A percentile compares a stretch with the other conserved stretches of the same genome.
Conservation (phyloP, 352 stramenopile genomes). For the Thalassiosira allenii region DNA sequence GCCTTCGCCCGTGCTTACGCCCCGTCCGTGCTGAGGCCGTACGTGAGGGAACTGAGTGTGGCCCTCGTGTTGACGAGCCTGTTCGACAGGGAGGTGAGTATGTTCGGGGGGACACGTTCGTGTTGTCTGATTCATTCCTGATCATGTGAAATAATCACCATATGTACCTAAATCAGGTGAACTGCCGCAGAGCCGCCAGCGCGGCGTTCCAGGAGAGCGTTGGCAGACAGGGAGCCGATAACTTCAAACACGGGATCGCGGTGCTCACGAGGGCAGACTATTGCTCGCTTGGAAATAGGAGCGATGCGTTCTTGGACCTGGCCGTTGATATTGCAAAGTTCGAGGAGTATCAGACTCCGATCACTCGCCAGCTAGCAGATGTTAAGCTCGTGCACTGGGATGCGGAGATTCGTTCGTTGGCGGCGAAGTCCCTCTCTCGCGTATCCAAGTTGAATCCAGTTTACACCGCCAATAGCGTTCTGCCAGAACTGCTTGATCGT, state of each 20-base stretch:
- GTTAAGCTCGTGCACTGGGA: slow-evolving; percentile 97
- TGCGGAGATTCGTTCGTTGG: slow-evolving; percentile 90
- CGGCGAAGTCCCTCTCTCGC: slow-evolving; percentile 88
- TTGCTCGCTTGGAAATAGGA: slow-evolving; percentile 94
- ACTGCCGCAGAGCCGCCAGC: slow-evolving; percentile 96
- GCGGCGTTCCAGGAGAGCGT: slow-evolving; percentile 95
- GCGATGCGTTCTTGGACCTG: slow-evolving; percentile 92
- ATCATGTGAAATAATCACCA: too few relatives aligned
- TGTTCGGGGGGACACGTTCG: too few relatives aligned
- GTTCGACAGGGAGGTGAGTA: slow-evolving; percentile 98
- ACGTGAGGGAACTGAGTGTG: slow-evolving; percentile 90
- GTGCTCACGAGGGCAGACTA: slow-evolving; percentile 97
- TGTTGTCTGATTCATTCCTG: too few relatives aligned
- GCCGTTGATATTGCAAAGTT: slow-evolving; percentile 92
- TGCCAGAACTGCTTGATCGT: slow-evolving; percentile 89
- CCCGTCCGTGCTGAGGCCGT: slow-evolving; percentile 90
- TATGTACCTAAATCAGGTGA: too few relatives aligned
- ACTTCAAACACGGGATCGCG: slow-evolving; percentile 97
- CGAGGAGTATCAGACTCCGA: slow-evolving; percentile 78
- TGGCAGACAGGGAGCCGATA: slow-evolving; percentile 79
- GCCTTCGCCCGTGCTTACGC: slow-evolving; percentile 96
- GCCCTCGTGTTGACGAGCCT: slow-evolving; percentile 94
- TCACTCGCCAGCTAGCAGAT: slow-evolving; percentile 78
- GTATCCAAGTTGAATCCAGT: slow-evolving; percentile 89
- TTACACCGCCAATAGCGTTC: slow-evolving; percentile 85